Evolutionary conservation across 495 filamentous ascomycete species (phyloP).

Genomic region (Penicillium turbatum): DNA sequence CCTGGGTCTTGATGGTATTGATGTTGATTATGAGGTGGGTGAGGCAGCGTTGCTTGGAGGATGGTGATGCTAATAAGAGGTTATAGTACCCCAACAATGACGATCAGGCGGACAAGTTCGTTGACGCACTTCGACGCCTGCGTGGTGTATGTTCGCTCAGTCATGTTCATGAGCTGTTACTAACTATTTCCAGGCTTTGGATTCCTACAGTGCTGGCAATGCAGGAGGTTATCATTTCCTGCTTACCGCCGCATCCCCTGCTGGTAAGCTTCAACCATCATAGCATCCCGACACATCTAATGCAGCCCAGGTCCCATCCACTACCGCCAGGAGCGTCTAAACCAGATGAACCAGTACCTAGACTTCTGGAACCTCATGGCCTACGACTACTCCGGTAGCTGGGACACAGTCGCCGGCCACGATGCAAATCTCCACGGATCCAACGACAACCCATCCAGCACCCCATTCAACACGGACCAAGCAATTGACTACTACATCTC

Average conservation of each 20-base stretch:
- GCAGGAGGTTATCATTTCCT: slow-evolving; percentile 53
- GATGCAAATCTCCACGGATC: slow-evolving; percentile 68
- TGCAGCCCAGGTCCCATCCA: slow-evolving; percentile 48
- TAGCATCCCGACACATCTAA: background rate
- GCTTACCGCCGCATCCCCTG: slow-evolving; percentile 63
- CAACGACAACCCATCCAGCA: slow-evolving; percentile 47
- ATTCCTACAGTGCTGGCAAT: slow-evolving; percentile 53
- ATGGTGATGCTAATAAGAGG: background rate
- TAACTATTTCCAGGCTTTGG: slow-evolving; percentile 42
- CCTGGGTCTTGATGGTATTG: slow-evolving; percentile 57
- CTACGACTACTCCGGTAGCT: slow-evolving; percentile 69
- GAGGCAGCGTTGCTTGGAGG: background rate
- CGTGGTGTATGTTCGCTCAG: slow-evolving; percentile 31
- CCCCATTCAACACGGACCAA: slow-evolving; percentile 64
- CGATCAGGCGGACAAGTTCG: slow-evolving; percentile 56
- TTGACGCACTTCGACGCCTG: slow-evolving; percentile 56
- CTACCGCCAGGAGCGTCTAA: slow-evolving; percentile 57
- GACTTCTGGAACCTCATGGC: slow-evolving; percentile 76
- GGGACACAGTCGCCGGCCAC: slow-evolving; percentile 65
- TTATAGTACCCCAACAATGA: slow-evolving; percentile 30
- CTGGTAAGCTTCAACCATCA: slow-evolving; percentile 24
- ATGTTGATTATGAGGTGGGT: slow-evolving; percentile 59
- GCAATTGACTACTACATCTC: slow-evolving; percentile 61
- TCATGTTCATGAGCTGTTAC: background rate
- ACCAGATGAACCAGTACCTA: slow-evolving; percentile 60